Conservation (phyloP, 805 yeast genomes). For the Wickerhamiella lipophila region DNA sequence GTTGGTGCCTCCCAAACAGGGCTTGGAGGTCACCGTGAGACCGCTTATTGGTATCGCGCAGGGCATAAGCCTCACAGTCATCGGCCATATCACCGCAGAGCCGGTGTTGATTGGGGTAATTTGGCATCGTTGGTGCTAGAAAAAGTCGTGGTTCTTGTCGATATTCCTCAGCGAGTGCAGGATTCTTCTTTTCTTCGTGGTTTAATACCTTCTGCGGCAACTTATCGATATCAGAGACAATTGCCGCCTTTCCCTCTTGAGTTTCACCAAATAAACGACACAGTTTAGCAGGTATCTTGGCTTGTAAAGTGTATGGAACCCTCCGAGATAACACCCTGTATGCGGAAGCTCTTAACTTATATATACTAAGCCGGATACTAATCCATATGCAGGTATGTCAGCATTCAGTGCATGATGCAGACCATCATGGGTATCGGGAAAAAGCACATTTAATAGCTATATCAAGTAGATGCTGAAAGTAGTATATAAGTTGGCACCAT, state of each 20-base stretch:
- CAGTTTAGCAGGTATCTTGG: no score
- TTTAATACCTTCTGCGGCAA: neutral
- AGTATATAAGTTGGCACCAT: no score
- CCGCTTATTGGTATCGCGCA: neutral
- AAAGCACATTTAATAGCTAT: no score
- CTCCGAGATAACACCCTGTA: no score
- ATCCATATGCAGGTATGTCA: neutral
- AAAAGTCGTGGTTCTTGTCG: no score
- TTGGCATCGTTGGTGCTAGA: neutral
- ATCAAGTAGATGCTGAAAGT: no score
- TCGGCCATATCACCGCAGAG: neutral
- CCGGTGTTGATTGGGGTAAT: no score
- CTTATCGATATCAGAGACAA: neutral
- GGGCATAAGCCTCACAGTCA: neutral
- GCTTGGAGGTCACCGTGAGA: neutral
- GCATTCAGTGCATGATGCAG: neutral
- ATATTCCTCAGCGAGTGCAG: no score
- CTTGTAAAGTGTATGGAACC: no score
- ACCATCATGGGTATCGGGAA: neutral
- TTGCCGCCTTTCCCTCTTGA: no score
- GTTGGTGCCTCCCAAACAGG: neutral
- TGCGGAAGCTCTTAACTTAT: neutral
- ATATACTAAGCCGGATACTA: neutral
- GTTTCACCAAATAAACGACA: no score
- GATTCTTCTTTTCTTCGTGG: neutral